phyloP scores from a whole-genome alignment of 2,329 filamentous ascomycete species.

The Alternaria novae-zelandiae region DNA sequence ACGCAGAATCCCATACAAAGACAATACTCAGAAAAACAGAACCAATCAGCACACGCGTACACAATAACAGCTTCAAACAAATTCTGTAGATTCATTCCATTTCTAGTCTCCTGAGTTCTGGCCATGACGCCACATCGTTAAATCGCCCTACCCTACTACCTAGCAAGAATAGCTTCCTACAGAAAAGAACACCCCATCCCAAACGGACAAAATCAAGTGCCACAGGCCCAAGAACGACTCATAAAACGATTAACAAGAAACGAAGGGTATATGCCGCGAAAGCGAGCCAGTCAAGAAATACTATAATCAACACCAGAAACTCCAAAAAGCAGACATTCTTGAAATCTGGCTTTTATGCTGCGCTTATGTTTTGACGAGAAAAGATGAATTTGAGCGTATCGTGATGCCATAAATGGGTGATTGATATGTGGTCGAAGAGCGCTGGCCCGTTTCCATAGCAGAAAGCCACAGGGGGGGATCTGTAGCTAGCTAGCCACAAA shows the following conservation, averaged over 20 bases:
- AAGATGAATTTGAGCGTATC: background rate
- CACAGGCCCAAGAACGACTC: background rate
- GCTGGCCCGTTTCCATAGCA: background rate
- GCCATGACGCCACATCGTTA: background rate
- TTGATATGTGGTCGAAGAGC: background rate
- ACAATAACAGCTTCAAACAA: background rate
- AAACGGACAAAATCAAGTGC: no score
- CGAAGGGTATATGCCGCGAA: slow-evolving; percentile 6
- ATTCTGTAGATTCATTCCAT: background rate
- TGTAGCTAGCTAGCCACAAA: background rate
- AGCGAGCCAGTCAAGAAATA: background rate
- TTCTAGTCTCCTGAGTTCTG: background rate
- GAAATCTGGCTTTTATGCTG: background rate
- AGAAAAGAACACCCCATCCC: no score
- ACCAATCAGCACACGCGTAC: background rate
- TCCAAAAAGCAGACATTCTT: background rate
- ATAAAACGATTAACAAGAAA: slow-evolving; percentile 1
- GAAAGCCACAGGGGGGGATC: background rate
- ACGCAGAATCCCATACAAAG: background rate
- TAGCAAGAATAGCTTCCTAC: background rate
- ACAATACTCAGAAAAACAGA: background rate
- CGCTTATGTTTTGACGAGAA: background rate
- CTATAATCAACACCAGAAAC: background rate
- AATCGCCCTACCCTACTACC: background rate
- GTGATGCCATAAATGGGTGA: background rate